A percentile compares a stretch with the other conserved stretches of the same genome.
Evolutionary conservation across 305 asterid genomes (phyloP).

Genomic region (Solanum hybrid): DNA sequence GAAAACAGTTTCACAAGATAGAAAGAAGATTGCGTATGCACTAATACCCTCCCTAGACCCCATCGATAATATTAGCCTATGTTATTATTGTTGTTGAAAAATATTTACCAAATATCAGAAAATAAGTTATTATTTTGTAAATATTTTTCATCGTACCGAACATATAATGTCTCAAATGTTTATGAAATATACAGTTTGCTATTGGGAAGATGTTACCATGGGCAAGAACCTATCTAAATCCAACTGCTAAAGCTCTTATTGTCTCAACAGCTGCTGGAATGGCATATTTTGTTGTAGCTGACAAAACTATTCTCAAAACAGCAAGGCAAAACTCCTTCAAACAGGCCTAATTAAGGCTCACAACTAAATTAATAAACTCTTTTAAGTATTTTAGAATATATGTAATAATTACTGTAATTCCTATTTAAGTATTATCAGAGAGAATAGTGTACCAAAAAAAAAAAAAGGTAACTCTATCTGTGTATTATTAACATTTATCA

Average conservation of each 20-base stretch:
- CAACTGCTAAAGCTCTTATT: conserved; percentile 81
- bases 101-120: neutral
- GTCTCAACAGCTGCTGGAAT: conserved; percentile 80
- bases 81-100: neutral
- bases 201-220: conserved; percentile 72
- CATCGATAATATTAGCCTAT: neutral
- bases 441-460: neutral
- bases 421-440: neutral
- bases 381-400: neutral
- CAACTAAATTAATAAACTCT: neutral
- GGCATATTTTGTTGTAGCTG: conserved; percentile 85
- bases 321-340: conserved; percentile 69
- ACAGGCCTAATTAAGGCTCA: neutral
- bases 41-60: neutral
- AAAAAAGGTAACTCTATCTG: neutral
- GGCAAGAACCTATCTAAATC: conserved; percentile 46
- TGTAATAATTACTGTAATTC: neutral
- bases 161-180: neutral
- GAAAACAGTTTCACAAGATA: neutral
- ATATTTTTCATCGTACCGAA: neutral
- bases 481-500: too few relatives aligned
- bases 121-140: neutral
- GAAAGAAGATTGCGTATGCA: neutral
- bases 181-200: conserved; percentile 38
- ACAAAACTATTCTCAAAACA: conserved; percentile 65